Conservation (phyloP, 2,329 filamentous ascomycete species). For the Alternaria tenuissima region DNA sequence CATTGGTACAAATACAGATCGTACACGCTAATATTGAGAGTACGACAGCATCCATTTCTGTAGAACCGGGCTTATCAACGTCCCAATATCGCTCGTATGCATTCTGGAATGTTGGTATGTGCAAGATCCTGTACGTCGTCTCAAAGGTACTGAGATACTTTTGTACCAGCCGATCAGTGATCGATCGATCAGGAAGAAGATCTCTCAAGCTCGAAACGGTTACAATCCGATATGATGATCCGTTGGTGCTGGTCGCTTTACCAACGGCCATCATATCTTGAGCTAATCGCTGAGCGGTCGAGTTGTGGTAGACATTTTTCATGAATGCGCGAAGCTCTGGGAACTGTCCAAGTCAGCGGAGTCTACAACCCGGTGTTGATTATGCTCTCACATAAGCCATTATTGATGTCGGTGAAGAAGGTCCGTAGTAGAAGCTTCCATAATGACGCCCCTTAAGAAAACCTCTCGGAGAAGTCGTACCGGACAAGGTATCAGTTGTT, state of each 20-base stretch:
- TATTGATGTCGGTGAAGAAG: constrained; percentile 46
- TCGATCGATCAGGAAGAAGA: constrained; percentile 30
- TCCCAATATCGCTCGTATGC: constrained; percentile 59
- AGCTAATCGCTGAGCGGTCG: constrained; percentile 30
- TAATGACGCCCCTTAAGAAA: constrained; percentile 49
- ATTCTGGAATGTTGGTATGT: constrained; percentile 59
- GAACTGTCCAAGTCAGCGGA: constrained; percentile 31
- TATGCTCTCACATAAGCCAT: constrained; percentile 22
- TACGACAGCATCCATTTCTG: constrained; percentile 49
- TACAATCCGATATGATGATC: constrained; percentile 15
- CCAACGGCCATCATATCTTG: constrained; percentile 34
- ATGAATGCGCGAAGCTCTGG: constrained; percentile 42
- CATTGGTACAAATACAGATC: constrained; percentile 42
- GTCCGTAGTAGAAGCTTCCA: constrained; percentile 43
- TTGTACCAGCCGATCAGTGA: constrained; percentile 52
- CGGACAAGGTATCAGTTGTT: not conserved
- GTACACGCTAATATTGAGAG: constrained; percentile 49
- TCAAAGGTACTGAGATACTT: constrained; percentile 62
- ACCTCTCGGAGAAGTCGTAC: not conserved
- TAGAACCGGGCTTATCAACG: constrained; percentile 23
- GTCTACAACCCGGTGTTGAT: not conserved
- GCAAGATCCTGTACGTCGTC: constrained; percentile 60
- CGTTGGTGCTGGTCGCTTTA: constrained; percentile 14
- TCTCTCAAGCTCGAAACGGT: constrained; percentile 2
- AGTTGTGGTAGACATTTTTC: constrained; percentile 30